These are phyloP conservation scores for Hippophae tibetana DNA, from an alignment of 306 rosid species.

Conservation along the genomic window DNA sequence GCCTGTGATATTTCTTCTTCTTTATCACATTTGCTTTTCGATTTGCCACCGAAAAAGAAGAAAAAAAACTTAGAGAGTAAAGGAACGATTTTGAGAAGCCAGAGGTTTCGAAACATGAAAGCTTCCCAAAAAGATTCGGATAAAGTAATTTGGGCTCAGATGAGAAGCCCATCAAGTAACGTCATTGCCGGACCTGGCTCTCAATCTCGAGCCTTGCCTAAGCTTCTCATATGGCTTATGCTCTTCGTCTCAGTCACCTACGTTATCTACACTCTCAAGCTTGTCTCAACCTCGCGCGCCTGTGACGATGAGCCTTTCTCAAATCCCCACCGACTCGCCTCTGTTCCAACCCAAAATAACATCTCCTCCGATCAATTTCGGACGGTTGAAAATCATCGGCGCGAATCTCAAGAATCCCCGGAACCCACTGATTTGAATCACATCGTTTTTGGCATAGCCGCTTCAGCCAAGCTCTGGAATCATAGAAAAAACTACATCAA, in stretches of 20 bases:
- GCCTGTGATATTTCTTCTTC: neutral
- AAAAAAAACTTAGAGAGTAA: too few species aligned
- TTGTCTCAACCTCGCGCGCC: conserved; percentile 43
- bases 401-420: conserved; percentile 12
- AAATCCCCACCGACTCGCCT: conserved; percentile 15
- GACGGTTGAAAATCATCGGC: conserved; percentile 8
- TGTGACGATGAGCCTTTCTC: conserved; percentile 43
- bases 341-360: neutral
- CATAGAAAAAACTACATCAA: conserved; percentile 75
- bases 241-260: conserved; percentile 61
- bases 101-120: conserved; percentile 36
- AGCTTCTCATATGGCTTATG: conserved; percentile 58
- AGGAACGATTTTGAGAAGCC: neutral
- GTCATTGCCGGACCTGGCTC: conserved; percentile 23
- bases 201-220: conserved; percentile 34
- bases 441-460: conserved; percentile 85
- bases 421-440: conserved; percentile 45
- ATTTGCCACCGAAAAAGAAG: neutral
- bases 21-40: neutral
- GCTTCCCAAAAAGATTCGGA: conserved; percentile 44
- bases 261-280: conserved; percentile 58
- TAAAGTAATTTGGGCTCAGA: conserved; percentile 56
- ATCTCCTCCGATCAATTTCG: conserved; percentile 3
- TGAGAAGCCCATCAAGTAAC: conserved; percentile 35
- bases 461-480: conserved; percentile 78